These are phyloP conservation scores for Hortiboletus flavorubellus DNA, from an alignment of 768 basidiomycete species.

Conservation along the genomic window DNA sequence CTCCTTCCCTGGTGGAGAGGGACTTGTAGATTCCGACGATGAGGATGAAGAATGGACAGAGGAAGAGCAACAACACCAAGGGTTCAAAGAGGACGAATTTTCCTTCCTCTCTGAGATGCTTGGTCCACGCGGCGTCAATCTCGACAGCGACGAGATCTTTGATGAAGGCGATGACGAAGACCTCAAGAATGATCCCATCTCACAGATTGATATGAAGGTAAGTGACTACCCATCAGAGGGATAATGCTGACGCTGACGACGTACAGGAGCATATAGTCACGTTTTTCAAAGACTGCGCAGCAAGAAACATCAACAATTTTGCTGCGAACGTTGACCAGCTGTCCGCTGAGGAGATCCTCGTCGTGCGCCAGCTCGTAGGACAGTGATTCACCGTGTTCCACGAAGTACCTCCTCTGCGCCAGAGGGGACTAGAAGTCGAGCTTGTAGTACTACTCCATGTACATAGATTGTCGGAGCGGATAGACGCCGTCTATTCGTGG, in stretches of 20 bases:
- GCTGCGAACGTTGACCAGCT: conserved; percentile 60
- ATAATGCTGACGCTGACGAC: not conserved
- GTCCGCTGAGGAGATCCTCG: conserved; percentile 63
- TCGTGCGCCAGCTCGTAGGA: conserved; percentile 52
- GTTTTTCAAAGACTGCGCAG: conserved; percentile 69
- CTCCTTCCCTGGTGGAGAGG: conserved; percentile 54
- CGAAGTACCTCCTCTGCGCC: not conserved
- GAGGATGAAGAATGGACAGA: conserved; percentile 95
- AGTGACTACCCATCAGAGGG: conserved; percentile 3
- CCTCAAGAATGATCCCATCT: conserved; percentile 80
- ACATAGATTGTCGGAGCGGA: conserved; percentile 1
- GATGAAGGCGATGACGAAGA: conserved; percentile 84
- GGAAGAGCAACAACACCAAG: conserved; percentile 65
- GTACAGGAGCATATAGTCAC: conserved; percentile 61
- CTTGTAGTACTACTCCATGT: conserved; percentile 12
- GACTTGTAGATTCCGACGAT: conserved; percentile 72
- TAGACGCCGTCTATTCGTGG: not conserved
- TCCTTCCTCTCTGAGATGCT: conserved; percentile 83
- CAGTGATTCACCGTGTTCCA: conserved; percentile 13
- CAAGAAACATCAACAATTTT: conserved; percentile 62
- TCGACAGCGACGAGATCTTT: conserved; percentile 76
- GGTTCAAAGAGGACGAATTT: conserved; percentile 70
- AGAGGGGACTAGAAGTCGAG: too few relatives aligned
- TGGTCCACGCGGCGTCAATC: conserved; percentile 65
- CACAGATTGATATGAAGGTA: conserved; percentile 78